Evolutionary conservation across 1,139 yeast genomes (phyloP).

Genomic region (Debaryomyces sp.): DNA sequence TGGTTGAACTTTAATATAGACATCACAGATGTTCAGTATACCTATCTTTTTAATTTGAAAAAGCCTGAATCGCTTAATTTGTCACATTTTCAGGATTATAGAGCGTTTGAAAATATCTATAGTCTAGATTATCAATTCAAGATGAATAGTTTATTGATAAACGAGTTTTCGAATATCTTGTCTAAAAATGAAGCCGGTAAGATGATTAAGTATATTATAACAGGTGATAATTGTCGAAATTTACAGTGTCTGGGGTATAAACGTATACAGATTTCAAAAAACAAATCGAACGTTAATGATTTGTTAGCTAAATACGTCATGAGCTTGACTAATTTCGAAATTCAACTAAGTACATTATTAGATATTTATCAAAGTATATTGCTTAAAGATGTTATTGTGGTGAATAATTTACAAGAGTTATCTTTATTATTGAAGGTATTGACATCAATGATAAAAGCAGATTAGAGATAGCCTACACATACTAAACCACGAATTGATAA

Average conservation of each 20-base stretch:
- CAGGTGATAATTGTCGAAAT: neutral
- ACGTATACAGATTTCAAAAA: neutral
- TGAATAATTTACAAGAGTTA: neutral
- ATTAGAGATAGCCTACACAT: no score
- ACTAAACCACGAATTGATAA: no score
- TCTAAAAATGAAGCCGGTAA: neutral
- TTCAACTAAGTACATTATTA: neutral
- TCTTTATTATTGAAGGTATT: neutral
- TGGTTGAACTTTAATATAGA: slow-evolving; percentile 4
- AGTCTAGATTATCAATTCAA: neutral
- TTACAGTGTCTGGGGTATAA: neutral
- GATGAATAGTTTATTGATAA: neutral
- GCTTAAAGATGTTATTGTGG: neutral
- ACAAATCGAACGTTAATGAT: neutral
- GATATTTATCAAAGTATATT: neutral
- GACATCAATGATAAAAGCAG: slow-evolving; percentile 1
- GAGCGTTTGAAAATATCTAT: neutral
- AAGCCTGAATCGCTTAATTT: slow-evolving; percentile 1
- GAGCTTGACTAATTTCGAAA: neutral
- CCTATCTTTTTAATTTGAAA: neutral
- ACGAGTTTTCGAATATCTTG: neutral
- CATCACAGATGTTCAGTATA: neutral
- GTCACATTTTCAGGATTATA: neutral
- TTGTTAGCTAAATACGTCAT: neutral
- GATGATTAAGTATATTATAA: neutral